phyloP scores from a whole-genome alignment of 192 early-diverging fungal genomes.

The Chytriomyces sp. region DNA sequence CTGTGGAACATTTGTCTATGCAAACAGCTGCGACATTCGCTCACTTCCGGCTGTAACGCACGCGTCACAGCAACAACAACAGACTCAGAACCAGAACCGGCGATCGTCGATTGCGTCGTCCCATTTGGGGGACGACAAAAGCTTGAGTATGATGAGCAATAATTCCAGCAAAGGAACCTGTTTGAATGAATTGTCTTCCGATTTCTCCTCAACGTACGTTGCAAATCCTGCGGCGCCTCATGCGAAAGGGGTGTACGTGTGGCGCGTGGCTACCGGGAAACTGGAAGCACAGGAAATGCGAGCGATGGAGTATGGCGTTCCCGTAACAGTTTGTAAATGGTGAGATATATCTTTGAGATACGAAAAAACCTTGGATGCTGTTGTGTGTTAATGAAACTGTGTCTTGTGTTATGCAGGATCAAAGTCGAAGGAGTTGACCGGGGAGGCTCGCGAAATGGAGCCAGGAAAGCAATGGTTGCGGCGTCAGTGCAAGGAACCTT shows the following conservation, averaged over 20 bases:
- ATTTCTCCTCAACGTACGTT: slow-evolving; percentile 6
- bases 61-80: not conserved
- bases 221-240: not conserved
- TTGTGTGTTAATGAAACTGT: not conserved
- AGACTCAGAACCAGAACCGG: too few relatives aligned
- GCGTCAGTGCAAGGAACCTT: slow-evolving; percentile 13
- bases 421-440: not conserved
- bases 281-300: slow-evolving; percentile 53
- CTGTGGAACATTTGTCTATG: slow-evolving; percentile 59
- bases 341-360: slow-evolving; percentile 18
- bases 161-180: not conserved
- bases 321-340: slow-evolving; percentile 51
- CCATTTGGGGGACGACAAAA: not conserved
- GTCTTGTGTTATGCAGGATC: not conserved
- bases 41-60: slow-evolving; percentile 21
- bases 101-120: not conserved
- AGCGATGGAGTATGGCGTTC: slow-evolving; percentile 47
- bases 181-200: not conserved
- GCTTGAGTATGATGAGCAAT: not conserved
- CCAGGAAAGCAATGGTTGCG: slow-evolving; percentile 23
- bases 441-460: not conserved
- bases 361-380: not conserved
- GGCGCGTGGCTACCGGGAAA: slow-evolving; percentile 58
- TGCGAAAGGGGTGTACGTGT: slow-evolving; percentile 53
- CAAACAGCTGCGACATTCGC: slow-evolving; percentile 48